phyloP scores from a whole-genome alignment of 306 rosid species.

The Oemleria cerasiformis region DNA sequence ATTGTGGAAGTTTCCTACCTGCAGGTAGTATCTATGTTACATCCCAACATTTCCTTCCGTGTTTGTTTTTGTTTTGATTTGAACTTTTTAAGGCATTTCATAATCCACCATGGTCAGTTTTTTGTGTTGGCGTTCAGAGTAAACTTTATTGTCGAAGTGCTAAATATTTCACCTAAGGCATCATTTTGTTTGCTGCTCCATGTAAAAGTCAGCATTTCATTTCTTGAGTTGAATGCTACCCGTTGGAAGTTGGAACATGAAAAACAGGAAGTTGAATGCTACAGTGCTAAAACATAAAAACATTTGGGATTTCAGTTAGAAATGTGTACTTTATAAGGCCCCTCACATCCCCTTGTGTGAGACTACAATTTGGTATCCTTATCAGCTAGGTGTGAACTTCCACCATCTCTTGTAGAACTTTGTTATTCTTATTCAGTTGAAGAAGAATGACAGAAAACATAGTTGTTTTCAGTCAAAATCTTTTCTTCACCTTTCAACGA shows the following conservation, averaged over 20 bases:
- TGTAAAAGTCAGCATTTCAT: background rate
- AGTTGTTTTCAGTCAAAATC: background rate
- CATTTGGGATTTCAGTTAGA: background rate
- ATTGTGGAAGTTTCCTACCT: conserved; percentile 58
- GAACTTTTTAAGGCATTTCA: background rate
- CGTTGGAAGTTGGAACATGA: no score
- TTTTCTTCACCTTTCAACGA: background rate
- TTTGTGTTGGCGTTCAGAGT: background rate
- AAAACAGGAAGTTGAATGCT: background rate
- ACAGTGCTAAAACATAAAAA: background rate
- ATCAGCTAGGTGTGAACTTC: background rate
- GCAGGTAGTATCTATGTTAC: conserved; percentile 42
- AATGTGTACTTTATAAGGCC: background rate
- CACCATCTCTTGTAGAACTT: background rate
- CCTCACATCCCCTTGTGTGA: background rate
- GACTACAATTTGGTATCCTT: background rate
- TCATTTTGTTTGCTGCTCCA: background rate
- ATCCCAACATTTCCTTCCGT: background rate
- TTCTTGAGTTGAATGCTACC: conserved; percentile 1
- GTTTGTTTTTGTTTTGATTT: background rate
- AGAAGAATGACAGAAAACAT: background rate
- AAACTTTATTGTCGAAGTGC: background rate
- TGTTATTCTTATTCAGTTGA: background rate
- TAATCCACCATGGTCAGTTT: background rate
- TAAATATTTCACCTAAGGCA: background rate